Evolutionary conservation across 305 asterid species (phyloP), one percentile per base, ranked within the genome.

Genomic region (Fraxinus albicans): DNA sequence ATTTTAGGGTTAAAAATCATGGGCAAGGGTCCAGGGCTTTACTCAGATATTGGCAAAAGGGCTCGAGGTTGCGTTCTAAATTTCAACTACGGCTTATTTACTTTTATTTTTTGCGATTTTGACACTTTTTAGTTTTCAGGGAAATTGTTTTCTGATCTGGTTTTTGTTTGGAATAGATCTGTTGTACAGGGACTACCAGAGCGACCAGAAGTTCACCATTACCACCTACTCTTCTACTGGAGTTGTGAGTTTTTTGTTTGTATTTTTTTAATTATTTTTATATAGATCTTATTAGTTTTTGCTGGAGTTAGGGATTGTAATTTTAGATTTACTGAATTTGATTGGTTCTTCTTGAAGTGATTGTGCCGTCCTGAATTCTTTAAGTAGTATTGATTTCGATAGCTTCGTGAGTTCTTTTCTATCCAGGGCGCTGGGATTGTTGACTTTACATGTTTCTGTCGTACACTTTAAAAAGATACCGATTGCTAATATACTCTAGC

Each of bases 11-110:
- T 82, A 73, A 74, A 67, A 80, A 88, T 36, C 84, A 94, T 93
- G 98, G 92, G 88, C 77, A 94, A 91, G 88, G 96, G 98, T 86
- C 98, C 98, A 72, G 98, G 98, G 63, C 91, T 94, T n/a, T 94
- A 94, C 95, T 17, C 96, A 25, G 96, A 91, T n/a, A 94, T 94
- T 40, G 98, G 98, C 88, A 93, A 91, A 82, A 89, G 82, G 82
- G 91, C 97, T 79, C 85, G 96, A 88, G 98, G 98, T 94, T 55
- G 76, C 44, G 44, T 70, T 70, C 38, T 67, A 67, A 27, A 13
- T 3, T 67, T 27, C 74, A 67, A 67, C n/a, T 67, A 19, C 74
- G 27, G 0, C 19, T 67, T 13, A 67, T 67, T 67, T 67, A 29
- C 35, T 67, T 29, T 25, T 63, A 15, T 60, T 79, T 76, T 76